Base-by-base conservation (phyloP, 2,329 filamentous ascomycete genomes). In the Fusarium paranaense region DNA sequence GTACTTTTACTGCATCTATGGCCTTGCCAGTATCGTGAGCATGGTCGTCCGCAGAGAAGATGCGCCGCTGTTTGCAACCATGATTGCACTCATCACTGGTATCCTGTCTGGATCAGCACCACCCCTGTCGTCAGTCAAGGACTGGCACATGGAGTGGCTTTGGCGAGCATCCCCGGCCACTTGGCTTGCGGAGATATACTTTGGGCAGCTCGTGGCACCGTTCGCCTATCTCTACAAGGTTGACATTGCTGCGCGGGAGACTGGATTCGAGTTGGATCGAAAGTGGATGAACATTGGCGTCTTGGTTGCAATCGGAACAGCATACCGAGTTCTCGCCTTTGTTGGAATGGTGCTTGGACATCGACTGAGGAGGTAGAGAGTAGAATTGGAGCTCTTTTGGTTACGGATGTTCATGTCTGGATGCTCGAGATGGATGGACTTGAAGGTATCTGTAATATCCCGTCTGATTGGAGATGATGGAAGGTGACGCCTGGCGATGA, bases 1-100 rank as follows among this genome's bases (percentile, higher is more conserved):
- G 11, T 90, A 90, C 79, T 90, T 90, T 74, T 91, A 87, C 80
- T 87, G 86, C 74, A 87, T 90, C 60, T 90, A 90, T 76, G 88
- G 89, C 0, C 82, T 90, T 8, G 85, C 89, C 0, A 87, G 84
- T 37, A 80, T 83, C 33, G 79, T 90, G 18, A 87, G 85, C 66
- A 89, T 90, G 87, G 74, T 90, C 1, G 84, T 86, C 25, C 84
- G 86, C 22, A 81, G 89, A 9, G 88, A 91, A 78, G 87, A 90
- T 68, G 89, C 88, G 0, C 89, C 89, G 0, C 80, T 91, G 0
- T 79, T 90, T 8, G 87, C 89, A 2, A 88, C 89, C 11, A 88
- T 91, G 83, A 80, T 86, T 35, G 83, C 83, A 32, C 80, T 91
- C 6, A 86, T 91, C 71, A 85, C 88, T 8, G 86, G 87, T 4